These are phyloP conservation scores for Tylopilus subfusipes DNA, from an alignment of 768 basidiomycete genomes.

Conservation along the genomic window DNA sequence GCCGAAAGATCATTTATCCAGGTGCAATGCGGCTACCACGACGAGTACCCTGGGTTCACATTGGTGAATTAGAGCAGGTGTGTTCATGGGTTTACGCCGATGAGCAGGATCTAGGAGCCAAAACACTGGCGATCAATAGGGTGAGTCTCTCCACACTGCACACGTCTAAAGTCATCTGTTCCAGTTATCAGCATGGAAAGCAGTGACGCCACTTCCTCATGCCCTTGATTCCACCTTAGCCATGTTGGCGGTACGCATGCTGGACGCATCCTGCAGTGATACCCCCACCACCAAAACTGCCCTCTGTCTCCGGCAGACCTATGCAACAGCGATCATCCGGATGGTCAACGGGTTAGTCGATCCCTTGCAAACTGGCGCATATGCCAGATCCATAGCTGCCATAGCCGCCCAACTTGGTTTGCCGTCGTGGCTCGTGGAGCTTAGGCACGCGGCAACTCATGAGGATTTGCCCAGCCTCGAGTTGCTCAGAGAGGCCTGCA, in stretches of 20 bases:
- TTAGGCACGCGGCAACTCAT: conserved; percentile 94
- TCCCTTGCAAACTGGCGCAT: conserved; percentile 83
- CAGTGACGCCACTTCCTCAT: conserved; percentile 72
- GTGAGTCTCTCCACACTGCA: conserved; percentile 39
- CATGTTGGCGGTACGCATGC: conserved; percentile 54
- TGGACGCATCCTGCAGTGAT: conserved; percentile 41
- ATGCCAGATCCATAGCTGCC: conserved; percentile 85
- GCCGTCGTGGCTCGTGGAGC: conserved; percentile 85
- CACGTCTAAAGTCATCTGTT: conserved; percentile 9
- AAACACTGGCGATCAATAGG: conserved; percentile 56
- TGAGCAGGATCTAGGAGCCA: conserved; percentile 55
- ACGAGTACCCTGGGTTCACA: conserved; percentile 73
- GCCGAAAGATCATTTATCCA: not conserved
- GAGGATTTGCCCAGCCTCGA: conserved; percentile 88
- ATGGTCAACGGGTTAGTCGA: conserved; percentile 96
- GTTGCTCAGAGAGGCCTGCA: conserved; percentile 70
- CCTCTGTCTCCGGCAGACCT: conserved; percentile 67
- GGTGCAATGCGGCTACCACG: conserved; percentile 66
- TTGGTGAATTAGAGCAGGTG: conserved; percentile 69
- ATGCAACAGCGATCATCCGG: conserved; percentile 77
- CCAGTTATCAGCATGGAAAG: conserved; percentile 78
- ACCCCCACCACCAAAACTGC: conserved; percentile 26
- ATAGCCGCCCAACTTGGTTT: conserved; percentile 85
- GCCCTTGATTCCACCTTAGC: conserved; percentile 72
- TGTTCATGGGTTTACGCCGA: conserved; percentile 73